These are phyloP conservation scores for Penicillium crustosum DNA, from an alignment of 2,329 filamentous ascomycete genomes.

Conservation along the genomic window DNA sequence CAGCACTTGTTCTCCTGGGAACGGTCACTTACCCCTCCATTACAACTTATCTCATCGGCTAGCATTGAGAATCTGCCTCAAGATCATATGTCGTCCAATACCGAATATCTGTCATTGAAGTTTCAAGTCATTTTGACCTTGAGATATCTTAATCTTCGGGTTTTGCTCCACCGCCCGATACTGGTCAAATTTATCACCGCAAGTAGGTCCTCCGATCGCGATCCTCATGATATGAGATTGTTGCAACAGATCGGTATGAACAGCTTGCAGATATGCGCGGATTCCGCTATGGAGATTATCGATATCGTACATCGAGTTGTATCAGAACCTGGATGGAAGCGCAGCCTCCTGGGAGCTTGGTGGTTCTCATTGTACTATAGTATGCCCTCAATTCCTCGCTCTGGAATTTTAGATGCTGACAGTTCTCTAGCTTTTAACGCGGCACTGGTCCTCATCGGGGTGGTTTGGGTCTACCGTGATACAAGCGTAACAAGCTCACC, in stretches of 20 bases:
- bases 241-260: conserved; percentile 35
- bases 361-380: conserved; percentile 38
- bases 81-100: neutral
- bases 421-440: conserved; percentile 32
- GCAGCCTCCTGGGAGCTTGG: conserved; percentile 33
- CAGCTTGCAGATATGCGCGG: conserved; percentile 35
- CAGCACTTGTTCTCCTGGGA: conserved; percentile 20
- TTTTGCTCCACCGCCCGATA: conserved; percentile 45
- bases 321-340: conserved; percentile 17
- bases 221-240: conserved; percentile 22
- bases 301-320: conserved; percentile 25
- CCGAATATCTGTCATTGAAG: conserved; percentile 21
- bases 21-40: conserved; percentile 12
- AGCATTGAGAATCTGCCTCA: neutral
- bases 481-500: neutral
- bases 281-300: conserved; percentile 34
- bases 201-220: conserved; percentile 4
- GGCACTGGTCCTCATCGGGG: conserved; percentile 28
- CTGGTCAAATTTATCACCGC: conserved; percentile 41
- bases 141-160: conserved; percentile 44
- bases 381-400: conserved; percentile 5
- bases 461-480: conserved; percentile 26
- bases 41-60: conserved; percentile 6
- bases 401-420: neutral
- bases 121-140: conserved; percentile 47